Base-by-base conservation (phyloP, 306 rosid genomes). In the Pyrus pyrifolia region DNA sequence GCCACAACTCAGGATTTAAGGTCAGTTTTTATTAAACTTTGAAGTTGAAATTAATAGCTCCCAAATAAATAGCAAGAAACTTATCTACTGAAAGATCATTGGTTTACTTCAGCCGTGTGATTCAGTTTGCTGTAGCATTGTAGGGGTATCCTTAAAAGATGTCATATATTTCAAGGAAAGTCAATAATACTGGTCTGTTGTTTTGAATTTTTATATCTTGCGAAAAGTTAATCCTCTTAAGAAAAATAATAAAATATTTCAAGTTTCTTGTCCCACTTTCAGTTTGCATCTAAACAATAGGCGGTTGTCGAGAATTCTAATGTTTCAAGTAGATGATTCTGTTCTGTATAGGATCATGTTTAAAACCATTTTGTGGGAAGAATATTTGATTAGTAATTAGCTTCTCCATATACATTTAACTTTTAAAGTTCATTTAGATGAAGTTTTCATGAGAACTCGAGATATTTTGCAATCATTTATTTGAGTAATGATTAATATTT, bases 1-100 rank as follows among this genome's bases (percentile, higher is more conserved):
- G 97, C 49, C 80, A 75, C 78, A 79, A 87, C 76, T 90, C 95
- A 15, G 99, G 98, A 76, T 96, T 90, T 87, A 88, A 92, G 98
- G 99, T 96, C 80, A 62, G 88, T 61, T 77, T 63, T 81, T 65
- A 45, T 77, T 42, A 66, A 17, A 66, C 4, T 66, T 66, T 66
- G 49, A 21, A 66, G 49, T 66, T 66, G 49, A 35, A 66, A 30
- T 40, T 40, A 40, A 9, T 40, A 9, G 45, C 2, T 40, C 11
- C 45, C 45, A 40, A 40, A 40, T 9, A 40, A 40, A 9, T 40
- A 9, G 3, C 45, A 9, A 40, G 45, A 40, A 2, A 27, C 3
- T 27, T 61, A 10, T 64, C 68, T 25, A 27, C 68, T 64, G 68
- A 15, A 64, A 64, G 42, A 38, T 64, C 42, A 5, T 31, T 64